Evolutionary conservation across 305 asterid genomes (phyloP).

Genomic region (Fraxinus baroniana): DNA sequence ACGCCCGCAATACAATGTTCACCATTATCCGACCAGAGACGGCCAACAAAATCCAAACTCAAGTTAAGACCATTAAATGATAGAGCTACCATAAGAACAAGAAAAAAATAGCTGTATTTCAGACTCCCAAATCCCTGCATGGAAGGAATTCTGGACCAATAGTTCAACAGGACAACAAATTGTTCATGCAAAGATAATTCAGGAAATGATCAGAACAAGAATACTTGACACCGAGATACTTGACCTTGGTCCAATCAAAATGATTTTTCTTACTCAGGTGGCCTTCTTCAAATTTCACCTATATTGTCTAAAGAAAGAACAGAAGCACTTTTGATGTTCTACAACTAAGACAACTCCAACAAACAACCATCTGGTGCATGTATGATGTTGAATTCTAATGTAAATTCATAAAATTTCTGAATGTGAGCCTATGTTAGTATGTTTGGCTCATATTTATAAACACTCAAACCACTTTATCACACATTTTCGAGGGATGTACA

Average conservation of each 20-base stretch:
- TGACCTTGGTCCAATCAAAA: neutral
- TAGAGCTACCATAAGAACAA: neutral
- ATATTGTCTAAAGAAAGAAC: neutral
- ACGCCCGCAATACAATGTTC: neutral
- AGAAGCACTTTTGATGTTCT: neutral
- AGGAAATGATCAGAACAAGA: neutral
- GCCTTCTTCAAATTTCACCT: neutral
- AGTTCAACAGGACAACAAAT: neutral
- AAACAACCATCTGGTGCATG: neutral
- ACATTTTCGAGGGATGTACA: neutral
- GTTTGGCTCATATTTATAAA: neutral
- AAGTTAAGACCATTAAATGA: neutral
- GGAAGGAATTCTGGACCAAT: neutral
- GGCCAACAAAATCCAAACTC: neutral
- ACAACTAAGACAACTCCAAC: neutral
- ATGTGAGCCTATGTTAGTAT: neutral
- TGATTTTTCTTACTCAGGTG: neutral
- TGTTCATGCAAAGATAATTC: neutral
- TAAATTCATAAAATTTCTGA: neutral
- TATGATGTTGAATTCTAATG: neutral
- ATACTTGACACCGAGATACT: neutral
- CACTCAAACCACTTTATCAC: neutral
- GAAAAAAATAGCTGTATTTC: neutral
- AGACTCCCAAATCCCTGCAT: neutral
- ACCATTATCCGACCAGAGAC: neutral